Base-by-base conservation (phyloP, 129 eudicot genomes). In the Ambrosia artemisiifolia region DNA sequence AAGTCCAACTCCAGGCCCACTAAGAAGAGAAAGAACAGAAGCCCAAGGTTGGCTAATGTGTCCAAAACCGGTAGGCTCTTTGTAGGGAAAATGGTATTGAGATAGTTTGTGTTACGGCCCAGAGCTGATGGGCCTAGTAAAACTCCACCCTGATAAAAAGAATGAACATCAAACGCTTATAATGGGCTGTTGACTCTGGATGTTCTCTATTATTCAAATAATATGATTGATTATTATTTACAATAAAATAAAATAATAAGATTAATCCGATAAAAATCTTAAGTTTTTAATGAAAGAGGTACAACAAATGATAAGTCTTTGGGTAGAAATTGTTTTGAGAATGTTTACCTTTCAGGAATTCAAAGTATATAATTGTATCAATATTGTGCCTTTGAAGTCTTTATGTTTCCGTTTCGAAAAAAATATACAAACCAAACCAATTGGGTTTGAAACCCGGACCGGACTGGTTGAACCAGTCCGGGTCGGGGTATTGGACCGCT, bases 81-180 rank as follows among this genome's bases (percentile, higher is more conserved):
- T 13, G 82, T 70, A 18, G 96, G 96, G 17, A 90, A 90, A 6
- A 90, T 60, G 0, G 86, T 51, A 13, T 85, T 74, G 18, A 90
- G 84, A 38, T 85, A 90, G 7, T 47, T 38, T 18, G 72, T 63
- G 18, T 76, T 90, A 69, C 91, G 87, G 8, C 96, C 94, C 12
- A 90, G 72, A 65, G 94, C 96, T 7, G 96, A 90, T 65, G 96
- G 96, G 11, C 96, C 96, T 0, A 90, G 83, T 79, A 90, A 72
- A 65, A 90, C 79, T 36, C 96, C 96, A 68, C 96, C 96, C 96
- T 86, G 30, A 55, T 51, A 11, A 19, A 49, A 5, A 14, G n/a
- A 49, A 14, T 49, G 6, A 5, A 49, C 55, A 5, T 49, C 1
- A 14, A 14, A 44, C 13, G 1, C 12, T 9, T 16, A 57, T 10